phyloP scores from a whole-genome alignment of 805 yeast genomes.

The Candida nanaspora region DNA sequence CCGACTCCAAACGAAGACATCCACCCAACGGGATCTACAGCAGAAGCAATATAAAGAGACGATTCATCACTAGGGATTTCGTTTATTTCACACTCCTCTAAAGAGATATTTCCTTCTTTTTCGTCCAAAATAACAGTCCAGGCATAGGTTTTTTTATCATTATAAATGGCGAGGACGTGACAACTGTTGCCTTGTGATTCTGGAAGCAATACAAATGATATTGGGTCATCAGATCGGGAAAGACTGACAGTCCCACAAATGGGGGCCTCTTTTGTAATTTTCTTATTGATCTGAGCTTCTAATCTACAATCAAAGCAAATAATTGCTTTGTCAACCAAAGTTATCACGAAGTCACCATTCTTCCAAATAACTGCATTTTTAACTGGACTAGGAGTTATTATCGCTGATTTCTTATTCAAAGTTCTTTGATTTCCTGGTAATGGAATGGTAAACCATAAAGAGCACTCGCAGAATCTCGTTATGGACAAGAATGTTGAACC shows the following conservation, averaged over 20 bases:
- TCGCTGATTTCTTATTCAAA: constrained; percentile 27
- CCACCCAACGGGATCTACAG: constrained; percentile 67
- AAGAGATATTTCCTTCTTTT: constrained; percentile 9
- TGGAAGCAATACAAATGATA: constrained; percentile 29
- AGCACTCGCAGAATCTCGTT: constrained; percentile 56
- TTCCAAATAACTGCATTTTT: constrained; percentile 41
- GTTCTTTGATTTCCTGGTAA: constrained; percentile 21
- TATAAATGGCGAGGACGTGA: constrained; percentile 45
- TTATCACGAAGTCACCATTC: constrained; percentile 37
- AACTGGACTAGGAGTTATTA: constrained; percentile 39
- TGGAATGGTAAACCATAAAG: constrained; percentile 47
- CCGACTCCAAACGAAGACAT: constrained; percentile 20
- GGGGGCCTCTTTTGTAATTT: constrained; percentile 20
- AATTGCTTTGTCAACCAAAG: constrained; percentile 36
- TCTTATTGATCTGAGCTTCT: constrained; percentile 11
- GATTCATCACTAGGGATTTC: constrained; percentile 26
- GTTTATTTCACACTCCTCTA: constrained; percentile 24
- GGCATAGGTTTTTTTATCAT: constrained; percentile 25
- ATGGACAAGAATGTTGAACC: constrained; percentile 55
- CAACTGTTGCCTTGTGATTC: constrained; percentile 24
- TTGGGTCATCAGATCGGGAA: constrained; percentile 9
- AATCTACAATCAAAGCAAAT: constrained; percentile 57
- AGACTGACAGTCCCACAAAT: constrained; percentile 7
- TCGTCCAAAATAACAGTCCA: constrained; percentile 31
- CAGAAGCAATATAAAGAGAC: constrained; percentile 15